phyloP scores from a whole-genome alignment of 768 basidiomycete genomes.

The Gelatoporia subvermispora region DNA sequence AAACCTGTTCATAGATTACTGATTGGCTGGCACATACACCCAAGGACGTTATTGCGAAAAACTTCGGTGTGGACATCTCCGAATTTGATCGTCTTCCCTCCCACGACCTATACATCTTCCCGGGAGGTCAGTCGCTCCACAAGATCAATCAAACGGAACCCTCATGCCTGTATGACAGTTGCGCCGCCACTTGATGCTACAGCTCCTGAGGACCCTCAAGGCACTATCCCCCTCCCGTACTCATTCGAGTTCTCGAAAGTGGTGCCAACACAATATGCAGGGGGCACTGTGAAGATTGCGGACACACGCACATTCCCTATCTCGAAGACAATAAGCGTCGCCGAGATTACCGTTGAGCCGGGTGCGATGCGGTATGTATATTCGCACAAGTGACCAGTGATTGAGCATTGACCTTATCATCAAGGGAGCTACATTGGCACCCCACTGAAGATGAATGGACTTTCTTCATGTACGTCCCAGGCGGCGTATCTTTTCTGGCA shows the following conservation, averaged over 20 bases:
- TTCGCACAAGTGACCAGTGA: background rate
- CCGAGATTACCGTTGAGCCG: constrained; percentile 51
- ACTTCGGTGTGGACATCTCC: constrained; percentile 37
- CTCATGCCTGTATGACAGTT: constrained; percentile 27
- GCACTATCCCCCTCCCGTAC: constrained; percentile 37
- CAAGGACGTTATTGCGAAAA: constrained; percentile 50
- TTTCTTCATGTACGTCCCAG: background rate
- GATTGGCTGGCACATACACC: constrained; percentile 54
- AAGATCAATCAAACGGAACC: background rate
- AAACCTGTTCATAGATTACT: constrained; percentile 42
- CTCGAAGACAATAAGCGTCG: constrained; percentile 44
- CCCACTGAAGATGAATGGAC: constrained; percentile 2
- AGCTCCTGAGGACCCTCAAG: constrained; percentile 35
- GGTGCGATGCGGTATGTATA: constrained; percentile 53
- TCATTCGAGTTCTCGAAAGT: constrained; percentile 44
- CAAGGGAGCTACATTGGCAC: constrained; percentile 9
- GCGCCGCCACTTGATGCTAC: constrained; percentile 36
- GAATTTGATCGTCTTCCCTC: constrained; percentile 42
- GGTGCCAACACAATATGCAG: constrained; percentile 36
- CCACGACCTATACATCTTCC: constrained; percentile 48
- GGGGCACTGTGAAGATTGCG: constrained; percentile 46
- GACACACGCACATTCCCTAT: constrained; percentile 46
- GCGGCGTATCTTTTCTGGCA: too few relatives aligned
- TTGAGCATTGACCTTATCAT: background rate
- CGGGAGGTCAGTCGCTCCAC: constrained; percentile 12